Percentiles rank a stretch among this genome's conserved stretches.
phyloP scores from a whole-genome alignment of 257 asterid species.

The Solanum chiquidenum region DNA sequence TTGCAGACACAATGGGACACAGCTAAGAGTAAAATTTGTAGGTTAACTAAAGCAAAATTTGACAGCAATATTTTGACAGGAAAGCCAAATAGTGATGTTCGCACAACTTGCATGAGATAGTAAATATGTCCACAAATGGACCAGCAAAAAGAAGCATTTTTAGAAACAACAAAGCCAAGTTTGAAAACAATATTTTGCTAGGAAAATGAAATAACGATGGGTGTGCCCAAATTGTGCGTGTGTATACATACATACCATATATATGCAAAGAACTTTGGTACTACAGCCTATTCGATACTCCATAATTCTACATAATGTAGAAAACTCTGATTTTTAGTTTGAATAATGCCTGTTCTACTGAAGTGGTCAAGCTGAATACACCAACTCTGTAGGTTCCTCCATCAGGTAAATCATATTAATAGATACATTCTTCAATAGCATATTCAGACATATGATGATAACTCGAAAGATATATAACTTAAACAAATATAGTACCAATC shows the following conservation, averaged over 20 bases:
- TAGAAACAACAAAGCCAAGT: not conserved
- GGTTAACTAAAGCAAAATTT: not conserved
- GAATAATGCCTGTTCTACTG: not conserved
- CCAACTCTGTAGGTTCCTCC: not conserved
- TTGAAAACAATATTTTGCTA: not conserved
- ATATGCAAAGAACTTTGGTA: not conserved
- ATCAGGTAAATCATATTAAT: not conserved
- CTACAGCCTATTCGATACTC: not conserved
- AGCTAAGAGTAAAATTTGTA: not conserved
- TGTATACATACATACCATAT: not conserved
- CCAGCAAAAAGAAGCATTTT: not conserved
- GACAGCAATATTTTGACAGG: not conserved
- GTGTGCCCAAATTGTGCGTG: not conserved
- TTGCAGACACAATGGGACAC: not conserved
- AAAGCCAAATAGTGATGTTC: not conserved
- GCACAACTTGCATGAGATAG: not conserved
- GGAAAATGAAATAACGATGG: not conserved
- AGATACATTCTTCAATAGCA: not conserved
- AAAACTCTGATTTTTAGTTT: not conserved
- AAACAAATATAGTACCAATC: not conserved
- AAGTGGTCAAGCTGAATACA: not conserved
- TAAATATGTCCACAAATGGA: not conserved
- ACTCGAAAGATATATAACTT: not conserved
- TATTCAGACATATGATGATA: not conserved
- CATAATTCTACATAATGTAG: not conserved